Evolutionary conservation across 2,329 filamentous ascomycete genomes (phyloP).

Genomic region (Aspergillus transmontanensis): DNA sequence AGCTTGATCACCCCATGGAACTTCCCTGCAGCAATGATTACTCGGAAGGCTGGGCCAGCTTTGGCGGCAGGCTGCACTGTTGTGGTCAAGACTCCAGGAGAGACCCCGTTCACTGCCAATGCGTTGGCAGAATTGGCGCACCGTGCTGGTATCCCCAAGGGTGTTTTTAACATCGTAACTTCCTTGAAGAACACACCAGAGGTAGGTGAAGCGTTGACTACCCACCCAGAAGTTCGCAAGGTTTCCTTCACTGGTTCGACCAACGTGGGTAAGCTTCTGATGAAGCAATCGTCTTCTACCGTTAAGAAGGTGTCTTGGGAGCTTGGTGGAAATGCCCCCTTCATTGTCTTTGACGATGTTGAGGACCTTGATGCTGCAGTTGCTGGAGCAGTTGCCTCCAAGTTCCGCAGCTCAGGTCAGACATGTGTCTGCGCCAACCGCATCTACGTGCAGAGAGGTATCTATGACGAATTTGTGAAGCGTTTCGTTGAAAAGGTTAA

Average conservation of each 20-base stretch:
- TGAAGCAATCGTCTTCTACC: conserved; percentile 84
- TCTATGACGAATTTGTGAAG: conserved; percentile 57
- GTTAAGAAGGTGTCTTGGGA: conserved; percentile 88
- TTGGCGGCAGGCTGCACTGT: conserved; percentile 95
- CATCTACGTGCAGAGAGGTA: conserved; percentile 55
- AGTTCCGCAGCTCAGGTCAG: conserved; percentile 93
- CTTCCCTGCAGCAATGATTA: conserved; percentile 60
- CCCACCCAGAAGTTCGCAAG: conserved; percentile 77
- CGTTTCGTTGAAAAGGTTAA: conserved; percentile 59
- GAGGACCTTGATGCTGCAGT: conserved; percentile 86
- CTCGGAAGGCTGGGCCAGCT: conserved; percentile 56
- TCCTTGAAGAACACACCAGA: conserved; percentile 76
- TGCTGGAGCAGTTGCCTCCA: conserved; percentile 77
- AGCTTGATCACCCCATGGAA: conserved; percentile 71
- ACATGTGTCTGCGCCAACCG: conserved; percentile 83
- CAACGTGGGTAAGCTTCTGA: conserved; percentile 71
- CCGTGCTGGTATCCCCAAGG: conserved; percentile 84
- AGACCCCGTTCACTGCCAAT: conserved; percentile 89
- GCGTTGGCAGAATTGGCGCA: conserved; percentile 84
- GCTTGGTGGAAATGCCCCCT: conserved; percentile 91
- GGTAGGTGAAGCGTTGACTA: conserved; percentile 76
- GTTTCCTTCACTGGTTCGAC: conserved; percentile 88
- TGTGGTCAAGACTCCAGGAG: conserved; percentile 85
- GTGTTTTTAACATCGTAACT: conserved; percentile 88
- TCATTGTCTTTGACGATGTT: conserved; percentile 91